A percentile compares a stretch with the other conserved stretches of the same genome.
These are phyloP conservation scores for Spathaspora sp. DNA, from an alignment of 1,139 yeast species.

Conservation along the genomic window DNA sequence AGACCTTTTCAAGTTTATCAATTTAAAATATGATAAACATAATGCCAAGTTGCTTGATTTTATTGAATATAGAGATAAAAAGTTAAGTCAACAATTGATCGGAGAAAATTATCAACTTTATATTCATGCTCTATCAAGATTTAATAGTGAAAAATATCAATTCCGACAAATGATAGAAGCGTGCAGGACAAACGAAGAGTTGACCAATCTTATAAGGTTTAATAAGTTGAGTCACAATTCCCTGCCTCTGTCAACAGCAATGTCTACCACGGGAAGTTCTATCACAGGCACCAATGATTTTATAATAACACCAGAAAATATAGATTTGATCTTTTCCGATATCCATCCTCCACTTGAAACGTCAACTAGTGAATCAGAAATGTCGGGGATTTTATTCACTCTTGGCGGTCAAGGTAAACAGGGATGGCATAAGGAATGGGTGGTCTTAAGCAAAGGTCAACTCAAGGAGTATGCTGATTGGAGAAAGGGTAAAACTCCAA, in stretches of 20 bases:
- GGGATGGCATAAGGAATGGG: slow-evolving; percentile 94
- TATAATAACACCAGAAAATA: slow-evolving; percentile 28
- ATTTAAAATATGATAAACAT: slow-evolving; percentile 18
- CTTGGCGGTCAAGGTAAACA: slow-evolving; percentile 72
- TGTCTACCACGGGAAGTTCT: slow-evolving; percentile 9
- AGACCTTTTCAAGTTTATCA: slow-evolving; percentile 37
- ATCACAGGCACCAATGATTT: slow-evolving; percentile 19
- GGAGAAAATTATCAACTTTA: slow-evolving; percentile 32
- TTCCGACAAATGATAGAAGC: slow-evolving; percentile 47
- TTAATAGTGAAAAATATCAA: slow-evolving; percentile 44
- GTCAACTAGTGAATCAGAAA: slow-evolving; percentile 23
- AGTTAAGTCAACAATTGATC: slow-evolving; percentile 23
- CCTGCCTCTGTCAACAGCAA: slow-evolving; percentile 9
- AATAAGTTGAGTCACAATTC: slow-evolving; percentile 26
- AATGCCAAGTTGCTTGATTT: slow-evolving; percentile 20
- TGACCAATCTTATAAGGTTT: slow-evolving; percentile 32
- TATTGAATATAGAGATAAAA: slow-evolving; percentile 20
- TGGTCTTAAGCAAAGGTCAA: slow-evolving; percentile 65
- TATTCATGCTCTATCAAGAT: slow-evolving; percentile 34
- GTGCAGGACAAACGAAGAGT: slow-evolving; percentile 41
- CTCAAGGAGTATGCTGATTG: slow-evolving; percentile 77
- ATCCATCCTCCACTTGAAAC: slow-evolving; percentile 11
- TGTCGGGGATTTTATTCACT: slow-evolving; percentile 62
- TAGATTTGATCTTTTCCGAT: slow-evolving; percentile 31
- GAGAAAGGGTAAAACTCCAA: slow-evolving; percentile 68